Conservation (phyloP, 306 rosid species). For the Dryas drummondii region DNA sequence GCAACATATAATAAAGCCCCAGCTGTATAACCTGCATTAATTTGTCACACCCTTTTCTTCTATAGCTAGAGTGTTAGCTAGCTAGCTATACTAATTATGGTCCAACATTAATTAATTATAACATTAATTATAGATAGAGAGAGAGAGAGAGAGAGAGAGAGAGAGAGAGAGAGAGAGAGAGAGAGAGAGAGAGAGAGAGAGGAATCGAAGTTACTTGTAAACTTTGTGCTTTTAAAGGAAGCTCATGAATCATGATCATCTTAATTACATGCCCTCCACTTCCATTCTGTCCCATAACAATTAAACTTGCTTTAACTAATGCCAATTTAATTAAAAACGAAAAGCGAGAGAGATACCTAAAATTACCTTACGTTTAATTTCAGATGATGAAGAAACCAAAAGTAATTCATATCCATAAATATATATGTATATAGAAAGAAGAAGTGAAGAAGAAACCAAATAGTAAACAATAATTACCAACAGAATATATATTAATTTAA, state of each 20-base stretch:
- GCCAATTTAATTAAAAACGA: not conserved
- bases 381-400: no score
- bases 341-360: constrained; percentile 19
- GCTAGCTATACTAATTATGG: no score
- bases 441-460: not conserved
- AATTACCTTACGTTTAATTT: constrained; percentile 31
- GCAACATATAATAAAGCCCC: not conserved
- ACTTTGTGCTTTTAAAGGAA: not conserved
- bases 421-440: not conserved
- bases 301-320: constrained; percentile 3
- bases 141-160: no score
- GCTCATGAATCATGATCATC: not conserved
- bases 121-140: no score
- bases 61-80: not conserved
- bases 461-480: constrained; percentile 3
- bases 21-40: not conserved
- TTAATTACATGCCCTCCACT: constrained; percentile 20
- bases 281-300: constrained; percentile 15
- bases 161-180: no score
- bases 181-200: not conserved
- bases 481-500: no score
- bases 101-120: no score
- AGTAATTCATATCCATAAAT: constrained; percentile 1
- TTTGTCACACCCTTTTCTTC: no score
- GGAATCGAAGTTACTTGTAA: not conserved